phyloP scores from a whole-genome alignment of 2,329 filamentous ascomycete species.

The Colletotrichum sansevieriae region DNA sequence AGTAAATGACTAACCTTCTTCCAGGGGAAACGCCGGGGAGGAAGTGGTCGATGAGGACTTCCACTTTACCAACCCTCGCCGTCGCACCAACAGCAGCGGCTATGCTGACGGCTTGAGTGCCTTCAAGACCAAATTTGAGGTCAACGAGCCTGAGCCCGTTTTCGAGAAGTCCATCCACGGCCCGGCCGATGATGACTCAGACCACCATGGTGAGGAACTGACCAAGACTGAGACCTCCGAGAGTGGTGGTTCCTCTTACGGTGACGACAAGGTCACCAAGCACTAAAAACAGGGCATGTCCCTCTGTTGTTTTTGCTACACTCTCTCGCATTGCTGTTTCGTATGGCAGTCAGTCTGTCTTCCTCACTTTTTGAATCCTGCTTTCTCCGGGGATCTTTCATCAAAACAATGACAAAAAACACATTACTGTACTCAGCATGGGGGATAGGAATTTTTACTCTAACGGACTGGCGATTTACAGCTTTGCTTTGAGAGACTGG shows the following conservation, averaged over 20 bases:
- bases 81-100: slow-evolving; percentile 91
- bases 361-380: slow-evolving; percentile 7
- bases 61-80: slow-evolving; percentile 86
- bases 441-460: slow-evolving; percentile 6
- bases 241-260: slow-evolving; percentile 67
- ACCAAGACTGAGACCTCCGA: slow-evolving; percentile 71
- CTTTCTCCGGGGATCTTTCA: slow-evolving; percentile 1
- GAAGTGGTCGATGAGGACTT: slow-evolving; percentile 88
- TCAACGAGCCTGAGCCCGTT: slow-evolving; percentile 88
- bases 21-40: slow-evolving; percentile 85
- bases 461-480: slow-evolving; percentile 29
- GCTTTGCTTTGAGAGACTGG: slow-evolving; percentile 33
- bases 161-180: slow-evolving; percentile 91
- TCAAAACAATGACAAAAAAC: slow-evolving; percentile 21
- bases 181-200: slow-evolving; percentile 62
- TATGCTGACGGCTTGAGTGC: slow-evolving; percentile 77
- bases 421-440: slow-evolving; percentile 15
- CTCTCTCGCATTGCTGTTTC: slow-evolving; percentile 20
- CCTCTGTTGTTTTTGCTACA: slow-evolving; percentile 20
- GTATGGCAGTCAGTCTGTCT: slow-evolving; percentile 29
- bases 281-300: slow-evolving; percentile 25
- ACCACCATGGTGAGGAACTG: slow-evolving; percentile 58
- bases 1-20: slow-evolving; percentile 30
- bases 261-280: slow-evolving; percentile 60
- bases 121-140: slow-evolving; percentile 98